Conservation (phyloP, 805 yeast species). For the Monosporozyma unispora region DNA sequence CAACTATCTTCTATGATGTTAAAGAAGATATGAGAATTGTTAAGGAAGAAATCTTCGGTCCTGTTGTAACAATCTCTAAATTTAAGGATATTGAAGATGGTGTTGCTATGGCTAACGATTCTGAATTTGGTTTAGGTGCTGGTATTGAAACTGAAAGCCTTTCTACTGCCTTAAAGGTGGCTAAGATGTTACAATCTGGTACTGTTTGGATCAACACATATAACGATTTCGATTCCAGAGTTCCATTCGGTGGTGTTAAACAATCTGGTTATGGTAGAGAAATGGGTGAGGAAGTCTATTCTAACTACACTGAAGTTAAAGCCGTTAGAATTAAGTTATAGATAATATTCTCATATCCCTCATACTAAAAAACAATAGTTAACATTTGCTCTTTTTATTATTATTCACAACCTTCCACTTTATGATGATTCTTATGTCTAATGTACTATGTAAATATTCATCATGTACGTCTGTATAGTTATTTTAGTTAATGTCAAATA, state of each 20-base stretch:
- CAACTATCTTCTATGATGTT: conserved; percentile 68
- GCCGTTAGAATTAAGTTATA: conserved; percentile 36
- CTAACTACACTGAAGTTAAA: conserved; percentile 65
- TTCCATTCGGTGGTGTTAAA: conserved; percentile 77
- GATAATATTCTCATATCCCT: neutral
- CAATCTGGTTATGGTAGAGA: conserved; percentile 81
- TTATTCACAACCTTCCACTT: neutral
- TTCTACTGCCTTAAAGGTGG: conserved; percentile 52
- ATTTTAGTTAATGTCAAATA: neutral
- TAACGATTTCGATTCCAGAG: conserved; percentile 64
- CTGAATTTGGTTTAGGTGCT: conserved; percentile 73
- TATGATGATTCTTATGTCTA: neutral
- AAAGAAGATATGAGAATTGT: conserved; percentile 53
- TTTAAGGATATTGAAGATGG: conserved; percentile 62
- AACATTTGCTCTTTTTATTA: neutral
- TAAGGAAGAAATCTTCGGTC: conserved; percentile 72
- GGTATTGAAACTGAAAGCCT: conserved; percentile 64
- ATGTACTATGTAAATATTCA: neutral
- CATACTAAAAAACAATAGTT: no score
- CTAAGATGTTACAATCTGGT: conserved; percentile 63
- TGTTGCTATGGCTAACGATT: conserved; percentile 55
- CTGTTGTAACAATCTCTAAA: conserved; percentile 63
- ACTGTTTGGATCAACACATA: conserved; percentile 76
- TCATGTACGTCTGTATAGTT: neutral
- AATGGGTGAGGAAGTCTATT: conserved; percentile 74